Evolutionary conservation across 164 flowering plant genomes (phyloP).

Genomic region (Hamamelis virginiana): DNA sequence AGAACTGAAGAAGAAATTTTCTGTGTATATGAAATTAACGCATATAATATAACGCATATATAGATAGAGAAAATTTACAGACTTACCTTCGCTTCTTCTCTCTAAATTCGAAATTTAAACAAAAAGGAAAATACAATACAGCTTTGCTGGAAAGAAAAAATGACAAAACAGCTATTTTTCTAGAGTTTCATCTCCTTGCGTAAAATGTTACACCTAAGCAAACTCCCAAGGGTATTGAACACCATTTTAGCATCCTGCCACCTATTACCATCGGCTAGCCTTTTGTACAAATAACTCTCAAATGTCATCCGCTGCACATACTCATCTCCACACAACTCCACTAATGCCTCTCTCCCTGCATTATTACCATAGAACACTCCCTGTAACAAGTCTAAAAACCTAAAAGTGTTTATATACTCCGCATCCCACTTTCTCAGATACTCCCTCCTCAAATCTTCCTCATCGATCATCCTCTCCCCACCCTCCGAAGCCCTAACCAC

Average conservation of each 20-base stretch:
- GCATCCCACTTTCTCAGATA: slow-evolving; percentile 67
- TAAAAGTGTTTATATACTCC: slow-evolving; percentile 41
- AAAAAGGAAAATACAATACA: no score
- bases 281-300: slow-evolving; percentile 75
- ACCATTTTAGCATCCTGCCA: slow-evolving; percentile 53
- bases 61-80: no score
- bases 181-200: slow-evolving; percentile 24
- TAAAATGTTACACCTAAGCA: slow-evolving; percentile 39
- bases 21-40: no score
- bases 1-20: no score
- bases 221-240: slow-evolving; percentile 51
- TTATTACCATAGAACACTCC: slow-evolving; percentile 62
- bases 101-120: no score
- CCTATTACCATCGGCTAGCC: slow-evolving; percentile 33
- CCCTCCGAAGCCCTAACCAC: slow-evolving; percentile 61
- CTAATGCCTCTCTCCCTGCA: slow-evolving; percentile 65
- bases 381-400: no score
- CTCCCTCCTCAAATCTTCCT: slow-evolving; percentile 60
- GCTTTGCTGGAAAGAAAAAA: no score
- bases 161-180: no score
- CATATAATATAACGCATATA: no score
- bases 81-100: no score
- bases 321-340: slow-evolving; percentile 75
- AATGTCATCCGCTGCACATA: no score
- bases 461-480: slow-evolving; percentile 53